Evolutionary conservation across 345 rosid genomes (phyloP), one percentile per base, ranked within the genome.

Genomic region (Sonneratia alba): DNA sequence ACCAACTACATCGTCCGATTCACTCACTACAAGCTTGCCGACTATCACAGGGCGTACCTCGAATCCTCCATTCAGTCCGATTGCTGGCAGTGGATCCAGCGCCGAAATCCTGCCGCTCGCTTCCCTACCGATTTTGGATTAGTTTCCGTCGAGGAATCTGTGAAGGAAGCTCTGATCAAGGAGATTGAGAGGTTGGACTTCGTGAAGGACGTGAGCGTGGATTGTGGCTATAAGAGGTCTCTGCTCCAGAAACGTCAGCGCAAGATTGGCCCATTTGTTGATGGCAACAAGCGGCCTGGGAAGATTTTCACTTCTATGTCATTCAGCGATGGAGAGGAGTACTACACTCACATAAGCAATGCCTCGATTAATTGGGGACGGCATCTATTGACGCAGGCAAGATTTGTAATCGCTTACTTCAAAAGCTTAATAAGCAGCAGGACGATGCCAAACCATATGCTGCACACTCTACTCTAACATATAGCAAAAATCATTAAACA

Each of bases 31-130:
- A 78, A 72, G 65, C 69, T 69, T 59, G 87, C 90, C 40, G 82
- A 79, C 53, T 78, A 82, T 67, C 91, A 88, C 79, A 87, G 83
- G 4, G 48, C 72, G 37, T 89, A 89, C 83, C 85, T 95, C 76
- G 84, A 82, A 77, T 85, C 87, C 48, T 65, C 69, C 75, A 66
- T 89, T 66, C 78, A 78, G 75, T 81, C 87, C 51, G 80, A 47
- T 37, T 88, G 91, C 24, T 93, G 98, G 98, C 81, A 84, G 65
- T 93, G 98, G 98, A 82, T 91, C 87, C 85, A 83, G 83, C 86
- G 98, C 77, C 74, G 71, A 40, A 93, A 91, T 67, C 89, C 92
- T 22, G 96, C 97, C 14, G 76, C 90, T 74, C 77, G 74, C 66
- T 93, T 80, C 72, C 87, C 97, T 24, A 92, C 98, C 24, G 98